Conservation (phyloP, 2,329 filamentous ascomycete genomes). For the Dendrostoma leiphaemia region DNA sequence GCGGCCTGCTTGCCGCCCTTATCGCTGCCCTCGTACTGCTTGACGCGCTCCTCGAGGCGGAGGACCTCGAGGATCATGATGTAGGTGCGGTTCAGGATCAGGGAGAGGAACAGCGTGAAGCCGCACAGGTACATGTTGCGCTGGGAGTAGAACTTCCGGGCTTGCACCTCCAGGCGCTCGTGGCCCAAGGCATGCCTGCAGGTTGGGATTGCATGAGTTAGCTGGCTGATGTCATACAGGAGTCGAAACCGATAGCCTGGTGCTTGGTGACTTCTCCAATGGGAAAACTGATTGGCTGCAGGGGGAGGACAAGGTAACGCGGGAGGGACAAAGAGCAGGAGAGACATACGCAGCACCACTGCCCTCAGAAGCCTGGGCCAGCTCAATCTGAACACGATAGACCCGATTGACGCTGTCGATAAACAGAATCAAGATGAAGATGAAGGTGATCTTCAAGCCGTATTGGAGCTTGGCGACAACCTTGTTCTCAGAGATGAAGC, state of each 20-base stretch:
- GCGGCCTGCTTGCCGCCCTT: constrained; percentile 63
- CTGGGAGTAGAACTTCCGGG: constrained; percentile 99
- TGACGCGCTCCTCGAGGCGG: constrained; percentile 87
- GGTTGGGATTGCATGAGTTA: constrained; percentile 6
- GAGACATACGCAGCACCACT: constrained; percentile 45
- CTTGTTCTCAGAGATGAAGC: constrained; percentile 89
- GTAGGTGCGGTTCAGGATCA: constrained; percentile 99
- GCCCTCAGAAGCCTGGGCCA: constrained; percentile 69
- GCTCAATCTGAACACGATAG: constrained; percentile 92
- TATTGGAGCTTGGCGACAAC: constrained; percentile 91
- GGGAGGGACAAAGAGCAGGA: neutral
- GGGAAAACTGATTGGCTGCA: neutral
- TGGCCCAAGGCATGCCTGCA: constrained; percentile 71
- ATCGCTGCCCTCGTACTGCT: constrained; percentile 69
- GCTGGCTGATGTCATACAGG: constrained; percentile 18
- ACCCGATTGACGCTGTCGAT: constrained; percentile 94
- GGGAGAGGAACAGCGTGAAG: constrained; percentile 96
- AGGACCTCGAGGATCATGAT: constrained; percentile 93
- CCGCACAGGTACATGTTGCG: constrained; percentile 99
- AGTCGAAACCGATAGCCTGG: neutral
- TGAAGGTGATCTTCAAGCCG: constrained; percentile 97
- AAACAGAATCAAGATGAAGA: constrained; percentile 98
- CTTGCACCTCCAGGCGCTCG: constrained; percentile 97
- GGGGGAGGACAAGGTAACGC: neutral
- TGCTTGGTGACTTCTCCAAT: neutral